Conservation (phyloP, 768 basidiomycete genomes). For the Serendipita sp. region DNA sequence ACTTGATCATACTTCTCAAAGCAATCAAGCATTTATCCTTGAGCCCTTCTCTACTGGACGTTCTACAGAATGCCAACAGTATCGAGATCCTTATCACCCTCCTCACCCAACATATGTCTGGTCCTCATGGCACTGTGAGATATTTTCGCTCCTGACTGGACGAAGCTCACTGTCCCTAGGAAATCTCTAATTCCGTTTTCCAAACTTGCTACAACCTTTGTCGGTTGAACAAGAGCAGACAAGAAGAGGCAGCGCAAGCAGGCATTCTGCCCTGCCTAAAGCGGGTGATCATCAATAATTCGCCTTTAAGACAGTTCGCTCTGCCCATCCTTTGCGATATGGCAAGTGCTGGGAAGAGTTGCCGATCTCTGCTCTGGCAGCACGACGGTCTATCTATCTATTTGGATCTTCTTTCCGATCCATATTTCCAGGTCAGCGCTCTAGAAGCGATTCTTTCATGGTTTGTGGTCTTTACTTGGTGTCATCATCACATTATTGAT, state of each 20-base stretch:
- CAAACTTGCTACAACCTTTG: conserved; percentile 96
- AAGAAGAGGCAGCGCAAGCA: conserved; percentile 93
- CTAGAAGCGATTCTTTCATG: conserved; percentile 83
- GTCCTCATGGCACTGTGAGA: conserved; percentile 65
- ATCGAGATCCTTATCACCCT: conserved; percentile 82
- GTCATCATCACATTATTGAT: background rate
- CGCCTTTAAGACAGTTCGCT: conserved; percentile 92
- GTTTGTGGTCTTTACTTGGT: conserved; percentile 27
- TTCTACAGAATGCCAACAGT: conserved; percentile 89
- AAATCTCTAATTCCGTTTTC: conserved; percentile 94
- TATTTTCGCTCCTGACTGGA: background rate
- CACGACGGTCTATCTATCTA: conserved; percentile 81
- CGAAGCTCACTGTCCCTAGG: conserved; percentile 30
- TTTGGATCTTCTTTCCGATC: conserved; percentile 59
- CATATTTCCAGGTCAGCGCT: conserved; percentile 85
- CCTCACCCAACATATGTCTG: conserved; percentile 63
- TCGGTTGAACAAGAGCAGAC: conserved; percentile 80
- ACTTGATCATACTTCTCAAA: conserved; percentile 79
- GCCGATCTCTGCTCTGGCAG: conserved; percentile 81
- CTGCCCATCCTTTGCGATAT: conserved; percentile 94
- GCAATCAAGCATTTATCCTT: conserved; percentile 94
- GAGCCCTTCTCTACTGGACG: conserved; percentile 77
- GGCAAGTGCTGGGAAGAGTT: conserved; percentile 87
- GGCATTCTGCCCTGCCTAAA: conserved; percentile 88
- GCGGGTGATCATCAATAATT: conserved; percentile 72